Percentiles rank a stretch among this genome's conserved stretches.
Conservation (phyloP, 148 eudicot genomes). For the Rhododendron ovatum region DNA sequence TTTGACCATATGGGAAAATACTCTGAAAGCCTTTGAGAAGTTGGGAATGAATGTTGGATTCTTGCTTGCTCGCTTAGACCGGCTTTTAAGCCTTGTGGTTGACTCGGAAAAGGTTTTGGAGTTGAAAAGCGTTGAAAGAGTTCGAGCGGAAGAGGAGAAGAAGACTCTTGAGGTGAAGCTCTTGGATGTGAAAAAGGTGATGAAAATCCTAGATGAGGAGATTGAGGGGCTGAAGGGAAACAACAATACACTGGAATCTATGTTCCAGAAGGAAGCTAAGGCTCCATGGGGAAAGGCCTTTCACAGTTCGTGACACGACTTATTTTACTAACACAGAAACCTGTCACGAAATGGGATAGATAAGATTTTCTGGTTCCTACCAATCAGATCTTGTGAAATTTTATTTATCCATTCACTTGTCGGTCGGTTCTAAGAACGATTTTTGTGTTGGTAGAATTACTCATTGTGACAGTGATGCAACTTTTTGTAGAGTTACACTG, state of each 20-base stretch:
- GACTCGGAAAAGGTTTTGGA: slow-evolving; percentile 5
- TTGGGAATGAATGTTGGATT: slow-evolving; percentile 36
- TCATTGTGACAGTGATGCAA: background rate
- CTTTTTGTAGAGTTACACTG: background rate
- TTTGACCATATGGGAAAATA: slow-evolving; percentile 25
- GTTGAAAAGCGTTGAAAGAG: slow-evolving; percentile 19
- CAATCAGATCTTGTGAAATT: background rate
- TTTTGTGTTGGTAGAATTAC: background rate
- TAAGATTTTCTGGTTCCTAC: background rate
- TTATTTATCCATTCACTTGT: background rate
- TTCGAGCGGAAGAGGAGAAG: slow-evolving; percentile 22
- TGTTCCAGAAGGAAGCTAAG: slow-evolving; percentile 23
- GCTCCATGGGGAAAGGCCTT: slow-evolving; percentile 23
- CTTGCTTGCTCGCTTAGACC: slow-evolving; percentile 22
- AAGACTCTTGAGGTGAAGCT: slow-evolving; percentile 13
- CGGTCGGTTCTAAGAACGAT: background rate
- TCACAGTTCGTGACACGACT: background rate
- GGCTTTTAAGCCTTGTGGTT: slow-evolving; percentile 22
- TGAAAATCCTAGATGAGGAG: slow-evolving; percentile 18
- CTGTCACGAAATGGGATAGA: background rate
- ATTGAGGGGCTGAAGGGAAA: slow-evolving; percentile 15
- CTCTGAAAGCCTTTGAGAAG: slow-evolving; percentile 24
- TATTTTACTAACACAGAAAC: background rate
- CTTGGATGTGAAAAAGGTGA: slow-evolving; percentile 9
- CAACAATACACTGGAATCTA: slow-evolving; percentile 7